Evolutionary conservation across 2,329 filamentous ascomycete genomes (phyloP).

Genomic region (Trichoderma koningii): DNA sequence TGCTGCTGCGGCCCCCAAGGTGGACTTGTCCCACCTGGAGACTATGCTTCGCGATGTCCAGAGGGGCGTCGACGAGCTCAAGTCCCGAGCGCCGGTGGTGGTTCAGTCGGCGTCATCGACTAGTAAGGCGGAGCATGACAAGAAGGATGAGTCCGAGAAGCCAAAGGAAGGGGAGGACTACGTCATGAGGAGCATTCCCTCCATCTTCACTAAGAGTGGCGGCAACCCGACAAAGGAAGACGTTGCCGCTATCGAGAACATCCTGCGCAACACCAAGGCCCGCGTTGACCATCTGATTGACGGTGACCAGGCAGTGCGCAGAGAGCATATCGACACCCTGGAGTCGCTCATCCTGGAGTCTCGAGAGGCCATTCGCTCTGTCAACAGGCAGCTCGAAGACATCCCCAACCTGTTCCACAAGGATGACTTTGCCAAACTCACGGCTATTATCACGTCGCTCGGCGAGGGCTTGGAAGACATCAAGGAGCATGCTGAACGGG

Average conservation of each 20-base stretch:
- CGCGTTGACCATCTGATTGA: constrained; percentile 80
- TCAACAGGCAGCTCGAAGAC: constrained; percentile 57
- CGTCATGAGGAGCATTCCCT: constrained; percentile 41
- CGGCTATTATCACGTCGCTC: constrained; percentile 77
- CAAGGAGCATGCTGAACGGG: constrained; percentile 57
- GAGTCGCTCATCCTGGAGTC: constrained; percentile 70
- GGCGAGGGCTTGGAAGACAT: constrained; percentile 75
- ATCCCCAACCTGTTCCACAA: constrained; percentile 61
- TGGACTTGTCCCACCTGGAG: constrained; percentile 59
- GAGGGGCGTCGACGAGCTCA: constrained; percentile 50
- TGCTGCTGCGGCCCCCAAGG: constrained; percentile 47
- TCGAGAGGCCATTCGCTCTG: constrained; percentile 68
- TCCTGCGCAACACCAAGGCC: constrained; percentile 85
- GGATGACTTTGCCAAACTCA: constrained; percentile 75
- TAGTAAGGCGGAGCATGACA: constrained; percentile 29
- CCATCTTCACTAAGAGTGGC: constrained; percentile 28
- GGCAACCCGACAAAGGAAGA: constrained; percentile 67
- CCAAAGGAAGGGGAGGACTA: constrained; percentile 41
- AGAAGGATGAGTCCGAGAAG: constrained; percentile 13
- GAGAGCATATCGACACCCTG: constrained; percentile 65
- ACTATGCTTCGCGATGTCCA: constrained; percentile 54
- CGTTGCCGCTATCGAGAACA: constrained; percentile 85
- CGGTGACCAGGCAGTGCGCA: constrained; percentile 68
- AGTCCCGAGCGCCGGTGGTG: constrained; percentile 36
- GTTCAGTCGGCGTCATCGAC: neutral